Percentiles rank a stretch among this genome's conserved stretches.
Conservation (phyloP, 179 eudicot genomes). For the Silene vulgaris region DNA sequence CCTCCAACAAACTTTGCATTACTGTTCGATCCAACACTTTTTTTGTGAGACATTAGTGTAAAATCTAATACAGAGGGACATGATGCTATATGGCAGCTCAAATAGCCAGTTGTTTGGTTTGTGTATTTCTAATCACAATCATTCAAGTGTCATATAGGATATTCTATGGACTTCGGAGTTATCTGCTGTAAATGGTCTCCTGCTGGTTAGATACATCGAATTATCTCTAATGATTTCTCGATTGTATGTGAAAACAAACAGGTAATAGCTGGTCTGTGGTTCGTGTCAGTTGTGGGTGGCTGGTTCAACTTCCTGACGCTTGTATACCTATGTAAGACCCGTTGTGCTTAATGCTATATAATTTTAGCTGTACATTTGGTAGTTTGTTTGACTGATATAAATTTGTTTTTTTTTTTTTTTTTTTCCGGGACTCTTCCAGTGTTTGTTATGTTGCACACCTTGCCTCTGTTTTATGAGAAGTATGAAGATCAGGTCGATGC, state of each 20-base stretch:
- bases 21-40: background rate
- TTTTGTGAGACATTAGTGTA: background rate
- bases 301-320: constrained; percentile 68
- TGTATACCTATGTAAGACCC: constrained; percentile 52
- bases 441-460: constrained; percentile 53
- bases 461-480: constrained; percentile 67
- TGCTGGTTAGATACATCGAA: background rate
- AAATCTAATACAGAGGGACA: background rate
- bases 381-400: constrained; percentile 8
- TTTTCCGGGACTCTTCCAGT: constrained; percentile 31
- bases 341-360: background rate
- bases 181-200: background rate
- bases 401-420: constrained; percentile 1
- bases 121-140: background rate
- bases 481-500: constrained; percentile 67
- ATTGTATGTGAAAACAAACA: constrained; percentile 25
- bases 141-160: background rate
- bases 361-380: background rate
- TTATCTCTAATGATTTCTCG: background rate
- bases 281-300: constrained; percentile 52
- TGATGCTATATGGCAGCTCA: background rate
- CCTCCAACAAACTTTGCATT: background rate
- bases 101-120: no score
- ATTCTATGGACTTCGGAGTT: background rate
- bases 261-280: constrained; percentile 59